A percentile compares a stretch with the other conserved stretches of the same genome.
These are phyloP conservation scores for Colletotrichum truncatum DNA, from an alignment of 2,329 filamentous ascomycete species.

Conservation along the genomic window DNA sequence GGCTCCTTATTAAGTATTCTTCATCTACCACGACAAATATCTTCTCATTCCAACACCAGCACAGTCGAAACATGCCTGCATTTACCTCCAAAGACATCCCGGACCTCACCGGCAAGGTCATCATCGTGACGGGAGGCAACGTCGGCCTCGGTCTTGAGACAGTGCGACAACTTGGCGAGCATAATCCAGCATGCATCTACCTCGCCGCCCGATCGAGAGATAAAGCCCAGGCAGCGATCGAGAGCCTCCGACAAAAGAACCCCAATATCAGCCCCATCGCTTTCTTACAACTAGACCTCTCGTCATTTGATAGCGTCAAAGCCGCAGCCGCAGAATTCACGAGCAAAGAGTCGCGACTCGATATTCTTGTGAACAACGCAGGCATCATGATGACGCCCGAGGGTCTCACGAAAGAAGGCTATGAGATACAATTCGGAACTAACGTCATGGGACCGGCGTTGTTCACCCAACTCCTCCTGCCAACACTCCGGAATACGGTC, in stretches of 20 bases:
- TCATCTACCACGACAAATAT: too few species aligned
- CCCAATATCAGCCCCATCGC: conserved; percentile 25
- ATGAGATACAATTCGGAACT: conserved; percentile 57
- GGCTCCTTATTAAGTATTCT: too few species aligned
- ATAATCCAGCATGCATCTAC: conserved; percentile 61
- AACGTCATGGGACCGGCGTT: conserved; percentile 59
- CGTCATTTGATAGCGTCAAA: conserved; percentile 51
- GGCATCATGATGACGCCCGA: conserved; percentile 50
- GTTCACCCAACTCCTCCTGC: conserved; percentile 47
- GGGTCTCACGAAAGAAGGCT: conserved; percentile 51
- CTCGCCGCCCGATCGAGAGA: conserved; percentile 59
- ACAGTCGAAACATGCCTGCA: too few species aligned
- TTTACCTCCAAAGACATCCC: conserved; percentile 44
- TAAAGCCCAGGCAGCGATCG: conserved; percentile 53
- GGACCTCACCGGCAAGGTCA: conserved; percentile 55
- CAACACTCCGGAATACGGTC: conserved; percentile 38
- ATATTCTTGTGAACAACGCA: conserved; percentile 56
- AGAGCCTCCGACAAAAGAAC: neutral
- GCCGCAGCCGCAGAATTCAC: conserved; percentile 47
- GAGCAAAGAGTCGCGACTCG: conserved; percentile 42
- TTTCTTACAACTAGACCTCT: conserved; percentile 53
- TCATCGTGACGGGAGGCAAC: conserved; percentile 60
- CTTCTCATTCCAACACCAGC: too few species aligned
- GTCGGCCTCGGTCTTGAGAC: neutral
- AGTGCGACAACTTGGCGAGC: conserved; percentile 33